Evolutionary conservation across 108 stramenopile genomes (phyloP), one percentile per base, ranked within the genome.

Genomic region (Pseudonitzschia multiseries): DNA sequence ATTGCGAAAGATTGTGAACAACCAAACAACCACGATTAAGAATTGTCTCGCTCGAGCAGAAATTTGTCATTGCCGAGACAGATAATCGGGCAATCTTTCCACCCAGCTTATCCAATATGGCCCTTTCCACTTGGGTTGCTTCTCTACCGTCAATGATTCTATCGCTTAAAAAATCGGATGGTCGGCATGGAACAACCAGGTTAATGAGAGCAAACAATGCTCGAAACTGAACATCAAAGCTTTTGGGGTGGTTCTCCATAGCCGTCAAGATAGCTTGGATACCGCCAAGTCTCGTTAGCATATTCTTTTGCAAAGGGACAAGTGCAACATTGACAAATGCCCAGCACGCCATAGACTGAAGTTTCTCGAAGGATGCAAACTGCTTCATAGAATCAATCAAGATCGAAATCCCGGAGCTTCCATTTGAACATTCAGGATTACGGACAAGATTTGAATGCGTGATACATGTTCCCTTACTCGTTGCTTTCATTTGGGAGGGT

Each of bases 321-420:
- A 96, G 76, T 15, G 95, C 93, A 53, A 96, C 78, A 73, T 96
- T 96, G 29, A 96, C 95, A 70, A 96, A 64, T 12, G 88, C 87
- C 95, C 95, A 96, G 74, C 95, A 96, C 57, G 89, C 88, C 92
- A 92, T 94, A 17, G 95, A 89, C 67, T 94, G 95, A 20, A 93
- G 85, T 27, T 77, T 66, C 52, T 81, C 89, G 67, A 85, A 77
- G 10, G 73, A 63, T 24, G 75, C 79, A 78, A 92, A 90, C 20
- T 86, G 70, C 61, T 71, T 66, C 93, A 96, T 94, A 21, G 89
- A 90, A 68, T 90, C 91, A 44, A 96, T 84, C 84, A 96, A 85
- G 63, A 93, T 86, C 29, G 86, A 85, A 59, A 94, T 92, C 14
- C 95, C 92, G 69, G 81, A 8, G 18, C 17, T 48, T 48, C 46